phyloP scores from a whole-genome alignment of 2,329 filamentous ascomycete species.

The Nakataea oryzae region DNA sequence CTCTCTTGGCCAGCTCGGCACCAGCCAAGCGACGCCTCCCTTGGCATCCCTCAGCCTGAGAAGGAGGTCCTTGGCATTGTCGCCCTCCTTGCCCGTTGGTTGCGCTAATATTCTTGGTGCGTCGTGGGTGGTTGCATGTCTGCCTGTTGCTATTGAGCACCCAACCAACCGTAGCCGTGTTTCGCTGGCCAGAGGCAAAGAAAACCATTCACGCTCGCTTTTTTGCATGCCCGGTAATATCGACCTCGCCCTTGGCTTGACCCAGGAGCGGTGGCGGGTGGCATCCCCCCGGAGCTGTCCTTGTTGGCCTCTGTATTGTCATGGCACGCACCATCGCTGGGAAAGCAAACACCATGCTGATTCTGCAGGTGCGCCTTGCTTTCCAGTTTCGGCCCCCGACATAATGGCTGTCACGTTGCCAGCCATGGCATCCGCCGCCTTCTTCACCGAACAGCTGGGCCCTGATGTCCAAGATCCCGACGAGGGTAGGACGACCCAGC shows the following conservation, averaged over 20 bases:
- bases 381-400: background rate
- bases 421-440: background rate
- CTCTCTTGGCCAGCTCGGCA: background rate
- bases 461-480: slow-evolving; percentile 36
- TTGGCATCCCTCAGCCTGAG: background rate
- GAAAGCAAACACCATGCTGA: background rate
- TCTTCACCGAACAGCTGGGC: slow-evolving; percentile 18
- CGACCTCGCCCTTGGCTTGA: too few species aligned
- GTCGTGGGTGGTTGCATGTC: background rate
- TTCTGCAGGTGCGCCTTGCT: background rate
- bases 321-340: too few species aligned
- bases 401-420: background rate
- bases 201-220: background rate
- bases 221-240: background rate
- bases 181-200: background rate
- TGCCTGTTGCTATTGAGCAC: too few species aligned
- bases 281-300: too few species aligned
- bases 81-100: background rate
- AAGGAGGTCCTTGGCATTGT: background rate
- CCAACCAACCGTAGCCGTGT: too few species aligned
- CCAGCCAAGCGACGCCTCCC: background rate
- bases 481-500: slow-evolving; percentile 24
- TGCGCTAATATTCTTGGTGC: background rate
- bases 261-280: background rate
- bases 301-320: too few species aligned